Base-by-base conservation (phyloP, 1,139 yeast genomes). In the Pichia sp. region DNA sequence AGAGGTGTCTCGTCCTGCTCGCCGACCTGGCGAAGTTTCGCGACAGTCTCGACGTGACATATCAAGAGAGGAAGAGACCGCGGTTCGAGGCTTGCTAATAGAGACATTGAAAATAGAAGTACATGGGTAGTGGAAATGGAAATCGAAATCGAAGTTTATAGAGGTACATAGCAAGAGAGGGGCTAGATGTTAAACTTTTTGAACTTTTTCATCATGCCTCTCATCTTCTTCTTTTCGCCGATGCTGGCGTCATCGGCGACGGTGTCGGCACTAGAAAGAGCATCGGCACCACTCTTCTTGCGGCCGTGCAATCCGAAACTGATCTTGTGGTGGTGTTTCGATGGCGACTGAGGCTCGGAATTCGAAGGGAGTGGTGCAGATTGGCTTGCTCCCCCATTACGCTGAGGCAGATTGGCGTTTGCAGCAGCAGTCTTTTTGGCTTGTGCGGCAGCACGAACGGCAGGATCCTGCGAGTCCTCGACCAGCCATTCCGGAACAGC, bases 131-230 rank as follows among this genome's bases (percentile, higher is more conserved):
- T 26, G 29, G 29, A 26, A 26, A 36, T 36, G 8, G n/a, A 36
- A 5, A 36, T 36, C 7, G n/a, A 36, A 36, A 36, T 13, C 8
- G 41, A n/a, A 38, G 41, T 38, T 3, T 38, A 11, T 38, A 16
- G 5, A 38, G 15, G 16, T 13, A 38, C 16, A 13, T 8, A 38
- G 15, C 15, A 38, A 16, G 8, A 38, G 41, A 13, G 16, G 29
- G 41, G 16, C 26, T 32, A 49, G 6, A 49, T 42, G 26, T 36
- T 41, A 7, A 61, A 54, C 15, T 57, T 59, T 45, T 59, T 63
- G 54, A 64, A 60, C 48, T 58, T 61, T 40, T 58, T 59, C 57
- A 59, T 57, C 50, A 64, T 54, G 38, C 62, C 62, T 36, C 61
- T 60, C 30, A 58, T 47, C 44, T 61, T 61, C 38, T 57, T 54